Evolutionary conservation across 306 rosid genomes (phyloP), one percentile per base, ranked within the genome.

Genomic region (Prunus armeniaca): DNA sequence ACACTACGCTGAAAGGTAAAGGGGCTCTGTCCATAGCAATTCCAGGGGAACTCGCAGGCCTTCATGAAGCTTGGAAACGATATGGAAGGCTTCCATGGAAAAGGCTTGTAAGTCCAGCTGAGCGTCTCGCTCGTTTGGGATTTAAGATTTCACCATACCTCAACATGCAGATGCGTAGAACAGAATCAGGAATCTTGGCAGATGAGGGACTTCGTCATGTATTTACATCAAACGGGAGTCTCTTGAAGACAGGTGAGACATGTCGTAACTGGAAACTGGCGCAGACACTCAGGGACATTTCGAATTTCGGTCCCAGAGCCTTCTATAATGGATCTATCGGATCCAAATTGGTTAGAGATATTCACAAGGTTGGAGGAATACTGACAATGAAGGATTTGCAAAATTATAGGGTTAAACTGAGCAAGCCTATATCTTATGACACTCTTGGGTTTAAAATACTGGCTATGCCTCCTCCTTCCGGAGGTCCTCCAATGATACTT

Each of bases 381-480:
- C 73, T 90, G 69, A 82, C 80, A 49, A 67, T 85, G 78, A 69
- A 83, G 74, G 98, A 94, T 79, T 82, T 94, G 49, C 82, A 76
- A 77, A 78, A 56, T 18, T 94, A 94, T 64, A 57, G 24, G 28
- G 89, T 89, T 65, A 83, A 89, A 72, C 32, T 82, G 54, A 86
- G 61, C 54, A 75, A 77, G 58, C 91, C 96, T 9, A 69, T 91
- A 57, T 72, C 89, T 46, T 76, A 52, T 1, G 68, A 85, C 41
- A 41, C 82, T 80, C 69, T 78, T 15, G 98, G 96, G 75, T 84
- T 85, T 15, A 73, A 85, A 78, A 71, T 91, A 67, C 87, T 90
- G 54, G 81, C 88, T 75, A 87, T 89, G 97, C 97, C 97, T 60
- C 91, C 97, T 25, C 97, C 98, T 67, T 92, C 97, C 1, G 96